Percentiles rank a stretch among this genome's conserved stretches.
Conservation (phyloP, 768 basidiomycete genomes). For the Mycena epipterygia region DNA sequence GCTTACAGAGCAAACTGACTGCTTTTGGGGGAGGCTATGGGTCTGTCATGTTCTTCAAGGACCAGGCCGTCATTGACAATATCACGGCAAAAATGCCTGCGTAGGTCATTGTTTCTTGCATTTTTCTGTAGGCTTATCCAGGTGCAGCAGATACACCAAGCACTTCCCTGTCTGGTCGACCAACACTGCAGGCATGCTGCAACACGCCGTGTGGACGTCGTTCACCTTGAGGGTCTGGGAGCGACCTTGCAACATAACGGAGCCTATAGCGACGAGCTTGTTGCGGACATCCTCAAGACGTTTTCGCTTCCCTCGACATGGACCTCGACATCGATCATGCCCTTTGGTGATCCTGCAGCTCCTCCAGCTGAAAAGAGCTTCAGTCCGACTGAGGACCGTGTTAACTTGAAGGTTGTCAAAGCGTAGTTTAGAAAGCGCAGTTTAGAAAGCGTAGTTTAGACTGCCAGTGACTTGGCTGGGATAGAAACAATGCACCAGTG, state of each 20-base stretch:
- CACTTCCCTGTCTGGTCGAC: constrained; percentile 8
- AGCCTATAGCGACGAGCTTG: constrained; percentile 7
- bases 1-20: background rate
- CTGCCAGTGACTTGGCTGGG: too few relatives aligned
- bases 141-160: background rate
- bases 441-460: too few relatives aligned
- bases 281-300: constrained; percentile 8
- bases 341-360: constrained; percentile 11
- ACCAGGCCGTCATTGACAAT: constrained; percentile 23
- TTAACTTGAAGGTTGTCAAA: constrained; percentile 27
- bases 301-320: constrained; percentile 19
- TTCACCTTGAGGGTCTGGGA: constrained; percentile 23
- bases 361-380: constrained; percentile 24
- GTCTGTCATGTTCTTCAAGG: constrained; percentile 24
- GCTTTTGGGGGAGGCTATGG: constrained; percentile 20
- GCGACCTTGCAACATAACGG: constrained; percentile 30
- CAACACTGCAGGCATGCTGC: constrained; percentile 8
- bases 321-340: constrained; percentile 28
- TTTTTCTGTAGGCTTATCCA: background rate
- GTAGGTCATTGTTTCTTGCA: background rate
- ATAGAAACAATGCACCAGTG: too few relatives aligned
- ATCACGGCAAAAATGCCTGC: constrained; percentile 15
- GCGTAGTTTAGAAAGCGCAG: too few relatives aligned
- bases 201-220: constrained; percentile 14
- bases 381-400: constrained; percentile 6